Evolutionary conservation across 2,329 filamentous ascomycete genomes (phyloP).

Genomic region (Colletotrichum endophyticum): DNA sequence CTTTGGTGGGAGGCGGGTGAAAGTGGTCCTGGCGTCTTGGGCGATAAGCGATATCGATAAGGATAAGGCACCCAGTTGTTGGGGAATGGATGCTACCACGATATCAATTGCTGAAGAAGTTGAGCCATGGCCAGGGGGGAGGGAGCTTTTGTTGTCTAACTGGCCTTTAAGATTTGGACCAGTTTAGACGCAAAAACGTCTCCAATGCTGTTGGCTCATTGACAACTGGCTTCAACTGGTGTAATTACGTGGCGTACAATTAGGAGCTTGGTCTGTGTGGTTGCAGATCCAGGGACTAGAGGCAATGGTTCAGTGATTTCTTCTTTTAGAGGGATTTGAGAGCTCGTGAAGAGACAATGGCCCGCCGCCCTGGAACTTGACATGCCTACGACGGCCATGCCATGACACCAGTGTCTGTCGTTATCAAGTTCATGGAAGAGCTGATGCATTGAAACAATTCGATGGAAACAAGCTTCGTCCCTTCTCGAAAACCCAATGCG

Average conservation of each 20-base stretch:
- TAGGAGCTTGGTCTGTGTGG: not conserved
- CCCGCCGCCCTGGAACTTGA: not conserved
- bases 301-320: not conserved
- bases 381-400: not conserved
- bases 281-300: not conserved
- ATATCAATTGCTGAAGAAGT: not conserved
- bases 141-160: not conserved
- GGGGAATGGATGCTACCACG: not conserved
- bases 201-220: not conserved
- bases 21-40: not conserved
- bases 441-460: not conserved
- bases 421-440: not conserved
- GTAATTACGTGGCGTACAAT: not conserved
- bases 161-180: not conserved
- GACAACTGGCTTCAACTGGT: not conserved
- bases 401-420: not conserved
- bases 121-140: not conserved
- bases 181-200: not conserved
- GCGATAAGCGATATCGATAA: constrained; percentile 2
- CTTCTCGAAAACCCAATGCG: not conserved
- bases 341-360: not conserved
- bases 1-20: not conserved
- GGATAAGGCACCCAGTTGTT: constrained; percentile 8
- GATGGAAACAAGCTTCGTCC: not conserved
- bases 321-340: not conserved